Conservation (phyloP, 2,329 filamentous ascomycete genomes). For the Ophiosphaerella narmari region DNA sequence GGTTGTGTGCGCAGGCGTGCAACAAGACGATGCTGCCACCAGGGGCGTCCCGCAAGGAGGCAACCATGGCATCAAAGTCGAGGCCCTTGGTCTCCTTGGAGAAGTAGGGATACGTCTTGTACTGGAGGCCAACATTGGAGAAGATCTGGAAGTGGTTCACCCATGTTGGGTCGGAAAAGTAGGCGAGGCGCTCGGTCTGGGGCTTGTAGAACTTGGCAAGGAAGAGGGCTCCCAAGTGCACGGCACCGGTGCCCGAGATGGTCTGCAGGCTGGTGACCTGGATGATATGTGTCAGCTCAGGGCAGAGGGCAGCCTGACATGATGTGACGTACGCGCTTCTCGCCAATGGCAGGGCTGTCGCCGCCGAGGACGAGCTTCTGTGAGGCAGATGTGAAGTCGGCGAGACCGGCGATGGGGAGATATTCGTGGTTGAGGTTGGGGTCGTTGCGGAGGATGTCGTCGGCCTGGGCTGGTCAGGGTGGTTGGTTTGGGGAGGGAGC, state of each 20-base stretch:
- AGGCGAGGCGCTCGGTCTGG: slow-evolving; percentile 72
- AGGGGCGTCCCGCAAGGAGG: slow-evolving; percentile 69
- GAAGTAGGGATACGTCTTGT: slow-evolving; percentile 93
- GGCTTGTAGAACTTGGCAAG: slow-evolving; percentile 83
- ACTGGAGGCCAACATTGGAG: slow-evolving; percentile 78
- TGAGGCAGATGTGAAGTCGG: slow-evolving; percentile 84
- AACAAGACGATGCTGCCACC: slow-evolving; percentile 84
- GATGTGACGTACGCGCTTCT: slow-evolving; percentile 68
- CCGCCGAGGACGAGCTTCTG: slow-evolving; percentile 85
- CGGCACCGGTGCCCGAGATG: slow-evolving; percentile 94
- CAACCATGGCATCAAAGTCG: slow-evolving; percentile 87
- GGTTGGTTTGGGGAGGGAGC: not conserved
- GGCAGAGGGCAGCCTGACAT: slow-evolving; percentile 12
- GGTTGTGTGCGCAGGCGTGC: slow-evolving; percentile 97
- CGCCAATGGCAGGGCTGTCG: slow-evolving; percentile 78
- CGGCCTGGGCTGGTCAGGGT: slow-evolving; percentile 66
- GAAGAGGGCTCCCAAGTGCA: slow-evolving; percentile 93
- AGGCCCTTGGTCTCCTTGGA: slow-evolving; percentile 84
- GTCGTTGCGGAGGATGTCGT: slow-evolving; percentile 85
- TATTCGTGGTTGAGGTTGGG: slow-evolving; percentile 97
- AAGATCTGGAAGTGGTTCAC: slow-evolving; percentile 99
- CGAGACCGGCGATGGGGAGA: slow-evolving; percentile 88
- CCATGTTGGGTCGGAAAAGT: slow-evolving; percentile 96
- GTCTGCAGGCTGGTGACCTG: slow-evolving; percentile 81
- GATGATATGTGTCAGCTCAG: slow-evolving; percentile 28